Conservation (phyloP, 1,284 basidiomycete species). For the Boletus coffeatus region DNA sequence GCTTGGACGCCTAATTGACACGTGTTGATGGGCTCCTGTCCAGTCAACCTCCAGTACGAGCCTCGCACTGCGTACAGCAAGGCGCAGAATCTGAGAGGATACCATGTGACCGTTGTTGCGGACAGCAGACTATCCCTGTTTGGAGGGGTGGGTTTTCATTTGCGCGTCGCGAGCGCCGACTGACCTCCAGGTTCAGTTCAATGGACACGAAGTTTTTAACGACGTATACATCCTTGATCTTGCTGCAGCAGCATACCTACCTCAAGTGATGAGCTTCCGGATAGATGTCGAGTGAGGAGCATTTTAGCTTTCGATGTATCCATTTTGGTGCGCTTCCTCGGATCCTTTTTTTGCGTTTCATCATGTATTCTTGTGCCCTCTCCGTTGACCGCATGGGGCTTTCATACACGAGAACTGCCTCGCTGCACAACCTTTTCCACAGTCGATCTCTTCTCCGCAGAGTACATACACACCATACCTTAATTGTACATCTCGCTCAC, state of each 20-base stretch:
- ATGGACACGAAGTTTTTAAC: conserved; percentile 76
- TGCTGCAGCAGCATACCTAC: conserved; percentile 85
- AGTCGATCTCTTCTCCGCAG: conserved; percentile 5
- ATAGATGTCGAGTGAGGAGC: conserved; percentile 24
- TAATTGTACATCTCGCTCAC: conserved; percentile 20
- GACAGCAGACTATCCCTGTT: conserved; percentile 84
- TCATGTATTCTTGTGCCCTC: conserved; percentile 5
- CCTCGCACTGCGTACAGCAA: conserved; percentile 57
- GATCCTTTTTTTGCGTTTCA: background rate
- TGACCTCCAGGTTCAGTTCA: conserved; percentile 40
- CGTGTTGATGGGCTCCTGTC: conserved; percentile 17
- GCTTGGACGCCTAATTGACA: background rate
- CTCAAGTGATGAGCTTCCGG: conserved; percentile 80
- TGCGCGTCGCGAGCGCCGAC: background rate
- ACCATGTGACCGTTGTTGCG: conserved; percentile 76
- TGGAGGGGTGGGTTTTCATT: conserved; percentile 51
- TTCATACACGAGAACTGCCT: background rate
- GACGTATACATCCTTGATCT: conserved; percentile 85
- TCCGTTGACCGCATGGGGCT: conserved; percentile 15
- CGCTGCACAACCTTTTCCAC: conserved; percentile 3
- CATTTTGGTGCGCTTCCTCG: conserved; percentile 3
- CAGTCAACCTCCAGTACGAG: conserved; percentile 65
- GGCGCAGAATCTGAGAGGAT: conserved; percentile 73
- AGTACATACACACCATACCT: conserved; percentile 24
- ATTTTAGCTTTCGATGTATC: background rate